These are phyloP conservation scores for Ustilago trichophora DNA, from an alignment of 1,284 basidiomycete genomes.

Conservation along the genomic window DNA sequence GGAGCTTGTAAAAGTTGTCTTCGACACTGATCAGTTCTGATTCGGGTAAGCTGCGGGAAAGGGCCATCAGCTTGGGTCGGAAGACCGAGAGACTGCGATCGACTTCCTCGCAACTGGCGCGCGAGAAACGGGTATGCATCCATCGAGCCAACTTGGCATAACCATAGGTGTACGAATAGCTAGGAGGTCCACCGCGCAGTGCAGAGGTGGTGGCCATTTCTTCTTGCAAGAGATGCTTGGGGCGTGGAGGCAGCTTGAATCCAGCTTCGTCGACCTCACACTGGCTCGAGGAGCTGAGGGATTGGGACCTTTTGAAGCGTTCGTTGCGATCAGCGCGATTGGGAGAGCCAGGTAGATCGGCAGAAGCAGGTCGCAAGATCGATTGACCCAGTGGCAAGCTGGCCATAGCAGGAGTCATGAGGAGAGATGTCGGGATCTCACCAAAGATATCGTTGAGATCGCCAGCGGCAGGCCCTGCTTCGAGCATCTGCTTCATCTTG, in stretches of 20 bases:
- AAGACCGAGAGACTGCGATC: slow-evolving; percentile 25
- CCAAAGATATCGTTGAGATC: slow-evolving; percentile 43
- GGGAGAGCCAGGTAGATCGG: slow-evolving; percentile 3
- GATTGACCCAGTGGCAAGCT: slow-evolving; percentile 20
- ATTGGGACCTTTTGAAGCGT: slow-evolving; percentile 9
- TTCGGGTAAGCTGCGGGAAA: slow-evolving; percentile 33
- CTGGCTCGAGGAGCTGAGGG: neutral
- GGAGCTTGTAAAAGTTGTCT: slow-evolving; percentile 27
- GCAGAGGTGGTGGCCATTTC: slow-evolving; percentile 30
- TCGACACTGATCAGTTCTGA: slow-evolving; percentile 39
- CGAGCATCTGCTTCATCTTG: slow-evolving; percentile 37
- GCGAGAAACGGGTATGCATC: slow-evolving; percentile 44
- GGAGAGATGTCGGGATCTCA: slow-evolving; percentile 41
- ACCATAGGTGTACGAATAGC: slow-evolving; percentile 45
- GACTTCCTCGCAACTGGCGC: slow-evolving; percentile 30
- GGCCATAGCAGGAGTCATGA: slow-evolving; percentile 36
- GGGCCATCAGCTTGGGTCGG: slow-evolving; percentile 37
- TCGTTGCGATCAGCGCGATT: neutral
- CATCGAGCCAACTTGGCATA: slow-evolving; percentile 48
- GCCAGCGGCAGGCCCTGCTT: slow-evolving; percentile 27
- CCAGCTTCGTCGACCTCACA: slow-evolving; percentile 23
- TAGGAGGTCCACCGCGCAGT: slow-evolving; percentile 18
- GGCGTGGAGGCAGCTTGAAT: slow-evolving; percentile 24
- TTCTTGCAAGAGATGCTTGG: slow-evolving; percentile 35
- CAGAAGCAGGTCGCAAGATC: slow-evolving; percentile 21